These are phyloP conservation scores for Aspergillus panamensis DNA, from an alignment of 495 filamentous ascomycete species.

Conservation along the genomic window DNA sequence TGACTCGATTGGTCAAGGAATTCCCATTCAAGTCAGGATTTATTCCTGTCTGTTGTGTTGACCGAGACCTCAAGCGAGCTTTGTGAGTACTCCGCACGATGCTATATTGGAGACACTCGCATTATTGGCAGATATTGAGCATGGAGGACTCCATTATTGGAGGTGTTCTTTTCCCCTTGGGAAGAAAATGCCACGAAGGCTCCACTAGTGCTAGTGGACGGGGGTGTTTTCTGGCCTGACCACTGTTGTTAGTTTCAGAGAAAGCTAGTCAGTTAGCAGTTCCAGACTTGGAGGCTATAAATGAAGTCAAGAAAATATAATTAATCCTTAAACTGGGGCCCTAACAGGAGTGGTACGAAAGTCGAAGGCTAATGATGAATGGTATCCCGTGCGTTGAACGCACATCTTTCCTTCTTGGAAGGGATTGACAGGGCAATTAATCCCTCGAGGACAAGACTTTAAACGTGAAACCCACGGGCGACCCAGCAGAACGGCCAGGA, in stretches of 20 bases:
- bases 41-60: not conserved
- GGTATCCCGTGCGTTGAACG: too few relatives aligned
- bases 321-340: not conserved
- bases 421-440: not conserved
- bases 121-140: not conserved
- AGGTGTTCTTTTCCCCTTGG: not conserved
- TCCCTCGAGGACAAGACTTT: slow-evolving; percentile 12
- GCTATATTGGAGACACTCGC: not conserved
- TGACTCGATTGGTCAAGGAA: not conserved
- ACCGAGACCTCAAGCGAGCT: too few relatives aligned
- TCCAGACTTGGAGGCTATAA: not conserved
- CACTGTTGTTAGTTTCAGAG: not conserved
- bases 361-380: not conserved
- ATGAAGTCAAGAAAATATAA: not conserved
- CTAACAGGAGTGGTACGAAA: not conserved
- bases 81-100: not conserved
- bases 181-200: slow-evolving; percentile 1
- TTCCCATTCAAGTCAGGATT: not conserved
- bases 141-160: not conserved
- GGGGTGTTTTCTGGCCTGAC: not conserved
- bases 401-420: not conserved
- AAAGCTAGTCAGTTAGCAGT: not conserved
- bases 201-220: not conserved
- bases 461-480: slow-evolving; percentile 28
- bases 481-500: slow-evolving; percentile 32